Evolutionary conservation across 2,329 filamentous ascomycete genomes (phyloP).

Genomic region (Aspergillus sp.): DNA sequence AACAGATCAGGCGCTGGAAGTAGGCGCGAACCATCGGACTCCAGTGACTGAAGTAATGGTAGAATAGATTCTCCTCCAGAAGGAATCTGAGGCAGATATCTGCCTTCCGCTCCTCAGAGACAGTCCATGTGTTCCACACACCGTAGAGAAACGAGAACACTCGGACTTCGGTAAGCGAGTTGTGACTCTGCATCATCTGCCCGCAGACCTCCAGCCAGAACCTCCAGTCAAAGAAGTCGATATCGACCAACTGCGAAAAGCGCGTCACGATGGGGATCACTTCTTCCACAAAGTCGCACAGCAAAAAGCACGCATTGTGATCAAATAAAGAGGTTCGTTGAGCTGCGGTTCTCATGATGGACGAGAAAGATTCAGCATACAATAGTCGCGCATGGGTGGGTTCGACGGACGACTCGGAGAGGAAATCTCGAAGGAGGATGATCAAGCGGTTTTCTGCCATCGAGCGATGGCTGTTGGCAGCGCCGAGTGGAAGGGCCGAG

Average conservation of each 20-base stretch:
- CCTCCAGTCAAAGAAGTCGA: conserved; percentile 56
- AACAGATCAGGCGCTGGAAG: conserved; percentile 86
- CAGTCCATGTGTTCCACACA: conserved; percentile 71
- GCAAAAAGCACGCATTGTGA: conserved; percentile 77
- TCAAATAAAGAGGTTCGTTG: conserved; percentile 77
- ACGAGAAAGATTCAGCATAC: conserved; percentile 74
- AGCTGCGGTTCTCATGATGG: conserved; percentile 70
- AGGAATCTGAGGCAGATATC: conserved; percentile 73
- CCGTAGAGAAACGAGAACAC: conserved; percentile 78
- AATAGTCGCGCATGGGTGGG: conserved; percentile 60
- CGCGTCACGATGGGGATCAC: conserved; percentile 66
- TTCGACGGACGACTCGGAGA: conserved; percentile 61
- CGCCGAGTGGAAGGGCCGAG: conserved; percentile 61
- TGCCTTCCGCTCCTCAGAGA: conserved; percentile 66
- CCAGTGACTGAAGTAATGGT: conserved; percentile 87
- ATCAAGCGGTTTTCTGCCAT: conserved; percentile 90
- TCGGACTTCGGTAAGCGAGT: conserved; percentile 86
- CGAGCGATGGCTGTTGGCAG: conserved; percentile 69
- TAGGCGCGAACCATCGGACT: conserved; percentile 93
- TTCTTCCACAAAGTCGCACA: conserved; percentile 91
- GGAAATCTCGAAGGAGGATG: conserved; percentile 76
- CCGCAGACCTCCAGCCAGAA: conserved; percentile 84
- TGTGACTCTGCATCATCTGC: conserved; percentile 77
- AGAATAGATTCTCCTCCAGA: conserved; percentile 71
- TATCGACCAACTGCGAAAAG: conserved; percentile 52